Evolutionary conservation across 805 yeast species (phyloP), one percentile per base, ranked within the genome.

Genomic region (Wickerhamiella galacta): DNA sequence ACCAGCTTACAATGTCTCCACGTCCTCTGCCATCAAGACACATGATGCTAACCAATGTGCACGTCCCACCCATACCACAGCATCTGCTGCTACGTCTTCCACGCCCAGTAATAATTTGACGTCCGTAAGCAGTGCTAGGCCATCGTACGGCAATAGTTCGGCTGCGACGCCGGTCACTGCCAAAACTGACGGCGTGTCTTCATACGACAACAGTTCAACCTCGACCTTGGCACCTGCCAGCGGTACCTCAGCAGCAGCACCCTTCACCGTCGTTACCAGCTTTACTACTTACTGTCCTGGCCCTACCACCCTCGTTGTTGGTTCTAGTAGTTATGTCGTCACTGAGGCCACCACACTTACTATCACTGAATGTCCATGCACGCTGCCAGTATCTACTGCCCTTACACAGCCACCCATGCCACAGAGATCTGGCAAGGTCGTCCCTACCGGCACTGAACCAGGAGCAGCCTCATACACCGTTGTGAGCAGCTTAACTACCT

Each of bases 1-100:
- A 3, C 37, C 49, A 3, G 14, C 16, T 9, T 37, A 31, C 30
- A 16, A 24, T 14, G 28, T 6, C 18, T 25, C 4, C 18, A 6
- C 12, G 6, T 10, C 14, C 7, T 6, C 6, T 18, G 6, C 4
- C 9, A 10, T 6, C 26, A 25, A 17, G 6, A 16, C 18, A 8
- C 14, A 17, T 4, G 6, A 12, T 9, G 7, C 28, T 9, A 12
- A 6, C 18, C 16, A 18, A 9, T 18, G 18, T 9, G 16, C 18
- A 4, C 6, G 6, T 9, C 18, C 28, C 18, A 18, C 11, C 7
- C 10, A 17, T 11, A 6, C 28, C 11, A 8, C 19, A 11, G 11
- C 26, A 6, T 24, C 26, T 24, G 6, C 15, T 12, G 15, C 15
- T 14, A 24, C 14, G 7, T 7, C 14, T 12, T 7, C 26, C 6